Conservation (phyloP, 2,329 filamentous ascomycete genomes). For the Lithohypha guttulata region DNA sequence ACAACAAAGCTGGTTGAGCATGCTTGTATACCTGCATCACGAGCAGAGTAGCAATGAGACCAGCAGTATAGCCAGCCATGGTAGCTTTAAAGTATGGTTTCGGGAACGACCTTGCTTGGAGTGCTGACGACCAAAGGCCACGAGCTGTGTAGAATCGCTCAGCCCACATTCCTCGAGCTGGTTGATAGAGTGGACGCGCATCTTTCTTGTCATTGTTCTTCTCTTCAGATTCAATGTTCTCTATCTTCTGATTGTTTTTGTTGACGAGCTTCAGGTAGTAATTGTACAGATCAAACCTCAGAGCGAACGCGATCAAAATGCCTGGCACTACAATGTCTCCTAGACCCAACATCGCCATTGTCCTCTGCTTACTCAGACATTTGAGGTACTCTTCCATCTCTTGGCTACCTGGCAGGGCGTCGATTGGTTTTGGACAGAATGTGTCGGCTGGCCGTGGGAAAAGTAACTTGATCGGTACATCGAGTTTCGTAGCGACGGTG, state of each 20-base stretch:
- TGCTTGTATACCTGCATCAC: conserved; percentile 70
- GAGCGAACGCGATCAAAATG: conserved; percentile 74
- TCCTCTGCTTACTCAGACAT: conserved; percentile 23
- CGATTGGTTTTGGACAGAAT: conserved; percentile 29
- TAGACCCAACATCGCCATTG: conserved; percentile 69
- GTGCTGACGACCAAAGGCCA: conserved; percentile 24
- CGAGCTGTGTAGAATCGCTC: conserved; percentile 65
- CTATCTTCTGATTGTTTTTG: background rate
- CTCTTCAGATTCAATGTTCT: conserved; percentile 8
- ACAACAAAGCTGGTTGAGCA: conserved; percentile 81
- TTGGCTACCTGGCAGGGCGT: conserved; percentile 28
- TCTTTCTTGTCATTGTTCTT: conserved; percentile 15
- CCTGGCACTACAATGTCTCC: conserved; percentile 93
- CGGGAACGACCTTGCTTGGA: conserved; percentile 47
- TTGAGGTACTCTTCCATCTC: conserved; percentile 20
- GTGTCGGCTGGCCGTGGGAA: conserved; percentile 52
- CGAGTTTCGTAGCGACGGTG: conserved; percentile 68
- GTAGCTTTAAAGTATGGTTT: conserved; percentile 80
- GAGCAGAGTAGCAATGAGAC: conserved; percentile 64
- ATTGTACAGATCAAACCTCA: conserved; percentile 84
- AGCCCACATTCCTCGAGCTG: conserved; percentile 65
- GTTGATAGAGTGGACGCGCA: conserved; percentile 21
- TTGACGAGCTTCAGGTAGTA: conserved; percentile 58
- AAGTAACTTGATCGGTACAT: conserved; percentile 85
- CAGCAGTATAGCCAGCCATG: conserved; percentile 63